Evolutionary conservation across 331 rosid species (phyloP).

Genomic region (Quercus lobata): DNA sequence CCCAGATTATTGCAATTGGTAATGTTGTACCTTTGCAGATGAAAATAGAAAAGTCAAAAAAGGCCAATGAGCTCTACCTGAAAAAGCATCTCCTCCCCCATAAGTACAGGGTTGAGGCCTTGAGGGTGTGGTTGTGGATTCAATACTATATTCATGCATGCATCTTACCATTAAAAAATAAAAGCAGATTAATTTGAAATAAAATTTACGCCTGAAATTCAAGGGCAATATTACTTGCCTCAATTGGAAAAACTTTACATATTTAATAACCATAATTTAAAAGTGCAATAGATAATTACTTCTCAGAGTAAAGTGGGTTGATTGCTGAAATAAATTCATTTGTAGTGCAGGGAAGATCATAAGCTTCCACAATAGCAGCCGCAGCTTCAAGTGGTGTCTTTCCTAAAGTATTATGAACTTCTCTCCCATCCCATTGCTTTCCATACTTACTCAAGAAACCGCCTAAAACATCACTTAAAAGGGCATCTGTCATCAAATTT

Average conservation of each 20-base stretch:
- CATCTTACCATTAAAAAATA: background rate
- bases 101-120: too few relatives aligned
- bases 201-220: background rate
- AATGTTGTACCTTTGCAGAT: too few relatives aligned
- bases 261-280: background rate
- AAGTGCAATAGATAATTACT: conserved; percentile 37
- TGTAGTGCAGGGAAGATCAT: conserved; percentile 75
- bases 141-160: background rate
- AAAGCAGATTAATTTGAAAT: background rate
- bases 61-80: too few relatives aligned
- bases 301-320: conserved; percentile 58
- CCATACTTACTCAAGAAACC: conserved; percentile 53
- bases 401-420: conserved; percentile 53
- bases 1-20: too few relatives aligned
- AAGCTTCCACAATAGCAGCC: conserved; percentile 62
- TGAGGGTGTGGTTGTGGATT: too few relatives aligned
- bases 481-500: conserved; percentile 52
- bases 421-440: conserved; percentile 95
- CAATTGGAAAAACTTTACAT: background rate
- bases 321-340: conserved; percentile 62
- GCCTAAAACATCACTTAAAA: conserved; percentile 56
- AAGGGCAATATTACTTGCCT: background rate
- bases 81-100: too few relatives aligned
- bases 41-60: too few relatives aligned
- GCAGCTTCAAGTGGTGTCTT: conserved; percentile 79